Percentiles rank a stretch among this genome's conserved stretches.
These are phyloP conservation scores for Jimgerdemannia flammicorona DNA, from an alignment of 192 early-diverging fungal genomes.

Conservation along the genomic window DNA sequence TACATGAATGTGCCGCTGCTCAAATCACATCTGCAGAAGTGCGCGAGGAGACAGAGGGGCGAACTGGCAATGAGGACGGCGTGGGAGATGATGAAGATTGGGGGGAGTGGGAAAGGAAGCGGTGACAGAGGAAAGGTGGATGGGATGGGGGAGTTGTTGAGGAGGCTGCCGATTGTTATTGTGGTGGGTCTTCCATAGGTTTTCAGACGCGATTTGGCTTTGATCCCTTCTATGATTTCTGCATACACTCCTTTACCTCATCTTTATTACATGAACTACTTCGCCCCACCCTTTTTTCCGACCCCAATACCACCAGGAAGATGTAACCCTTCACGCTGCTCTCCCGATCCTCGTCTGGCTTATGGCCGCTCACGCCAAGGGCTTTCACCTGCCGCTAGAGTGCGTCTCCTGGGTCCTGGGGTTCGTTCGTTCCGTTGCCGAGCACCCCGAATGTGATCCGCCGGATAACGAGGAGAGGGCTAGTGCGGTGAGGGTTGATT, in stretches of 20 bases:
- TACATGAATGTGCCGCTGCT: background rate
- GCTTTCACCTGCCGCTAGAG: background rate
- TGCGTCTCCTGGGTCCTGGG: background rate
- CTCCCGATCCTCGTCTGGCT: slow-evolving; percentile 1
- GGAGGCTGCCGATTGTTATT: background rate
- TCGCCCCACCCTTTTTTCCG: too few relatives aligned
- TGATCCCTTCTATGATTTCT: background rate
- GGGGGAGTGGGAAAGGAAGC: background rate
- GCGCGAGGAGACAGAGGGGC: background rate
- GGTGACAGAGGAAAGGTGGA: background rate
- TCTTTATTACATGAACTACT: background rate
- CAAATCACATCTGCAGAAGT: slow-evolving; percentile 3
- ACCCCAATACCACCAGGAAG: background rate
- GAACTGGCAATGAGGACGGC: slow-evolving; percentile 1
- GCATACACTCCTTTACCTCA: background rate
- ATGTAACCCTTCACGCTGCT: background rate
- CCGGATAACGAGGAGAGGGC: background rate
- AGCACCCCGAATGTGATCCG: background rate
- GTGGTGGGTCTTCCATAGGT: background rate
- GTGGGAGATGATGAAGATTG: background rate
- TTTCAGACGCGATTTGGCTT: background rate
- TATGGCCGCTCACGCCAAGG: slow-evolving; percentile 1
- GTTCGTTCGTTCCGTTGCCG: background rate
- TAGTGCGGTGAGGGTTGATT: background rate
- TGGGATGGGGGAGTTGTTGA: background rate